These are phyloP conservation scores for Stemphylium beticola DNA, from an alignment of 2,329 filamentous ascomycete genomes.

Conservation along the genomic window DNA sequence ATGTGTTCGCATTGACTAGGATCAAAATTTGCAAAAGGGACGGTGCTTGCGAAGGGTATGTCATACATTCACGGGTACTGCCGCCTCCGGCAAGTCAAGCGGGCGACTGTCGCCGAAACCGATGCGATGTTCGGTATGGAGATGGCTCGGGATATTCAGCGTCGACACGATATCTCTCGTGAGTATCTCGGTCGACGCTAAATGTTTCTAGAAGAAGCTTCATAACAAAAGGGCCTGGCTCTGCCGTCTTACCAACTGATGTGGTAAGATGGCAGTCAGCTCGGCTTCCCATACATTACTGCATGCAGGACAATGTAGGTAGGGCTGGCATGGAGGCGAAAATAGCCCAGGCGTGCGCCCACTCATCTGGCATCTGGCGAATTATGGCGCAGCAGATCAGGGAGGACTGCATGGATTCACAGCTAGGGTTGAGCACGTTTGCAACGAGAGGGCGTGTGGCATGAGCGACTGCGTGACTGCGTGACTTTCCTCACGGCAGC, in stretches of 20 bases:
- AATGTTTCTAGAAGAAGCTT: background rate
- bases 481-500: background rate
- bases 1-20: background rate
- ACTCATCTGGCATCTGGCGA: too few species aligned
- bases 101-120: constrained; percentile 14
- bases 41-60: background rate
- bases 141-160: constrained; percentile 4
- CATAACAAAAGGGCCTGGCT: background rate
- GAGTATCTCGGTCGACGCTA: background rate
- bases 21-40: constrained; percentile 3
- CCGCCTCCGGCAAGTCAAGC: constrained; percentile 18
- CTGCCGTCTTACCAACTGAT: too few species aligned
- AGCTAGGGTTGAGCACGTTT: too few species aligned
- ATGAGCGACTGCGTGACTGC: constrained; percentile 10
- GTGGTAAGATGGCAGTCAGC: background rate
- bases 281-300: background rate
- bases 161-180: background rate
- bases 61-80: constrained; percentile 9
- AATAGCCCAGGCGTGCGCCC: too few species aligned
- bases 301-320: too few species aligned
- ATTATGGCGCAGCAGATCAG: too few species aligned
- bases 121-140: constrained; percentile 5
- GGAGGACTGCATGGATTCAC: too few species aligned
- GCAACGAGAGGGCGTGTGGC: background rate
- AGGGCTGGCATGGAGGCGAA: too few species aligned